phyloP scores from a whole-genome alignment of 1,284 basidiomycete genomes.

The Leccinum proliferum region DNA sequence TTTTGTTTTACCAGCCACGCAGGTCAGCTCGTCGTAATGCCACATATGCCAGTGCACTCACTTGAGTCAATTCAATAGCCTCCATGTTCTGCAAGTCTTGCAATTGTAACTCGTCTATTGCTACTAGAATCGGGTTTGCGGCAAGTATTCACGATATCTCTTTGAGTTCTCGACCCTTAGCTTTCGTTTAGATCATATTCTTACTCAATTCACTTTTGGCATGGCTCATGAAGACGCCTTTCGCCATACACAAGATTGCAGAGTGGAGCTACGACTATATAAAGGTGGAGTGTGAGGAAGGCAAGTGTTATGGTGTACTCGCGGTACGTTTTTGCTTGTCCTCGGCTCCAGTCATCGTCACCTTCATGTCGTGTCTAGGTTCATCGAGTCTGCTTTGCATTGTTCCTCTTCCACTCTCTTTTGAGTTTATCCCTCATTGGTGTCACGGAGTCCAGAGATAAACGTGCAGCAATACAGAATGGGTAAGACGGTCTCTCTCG shows the following conservation, averaged over 20 bases:
- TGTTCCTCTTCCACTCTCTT: constrained; percentile 86
- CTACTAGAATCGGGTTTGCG: constrained; percentile 54
- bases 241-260: constrained; percentile 85
- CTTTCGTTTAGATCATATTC: neutral
- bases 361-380: constrained; percentile 46
- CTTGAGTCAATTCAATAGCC: constrained; percentile 38
- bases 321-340: constrained; percentile 55
- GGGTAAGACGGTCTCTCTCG: constrained; percentile 50
- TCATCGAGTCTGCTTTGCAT: constrained; percentile 95
- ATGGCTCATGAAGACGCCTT: constrained; percentile 92
- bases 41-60: constrained; percentile 1
- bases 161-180: neutral
- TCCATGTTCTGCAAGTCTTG: constrained; percentile 99
- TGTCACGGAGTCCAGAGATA: constrained; percentile 85
- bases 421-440: constrained; percentile 79
- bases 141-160: too few species aligned
- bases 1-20: constrained; percentile 84
- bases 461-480: constrained; percentile 94
- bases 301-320: constrained; percentile 94
- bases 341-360: neutral
- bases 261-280: constrained; percentile 96
- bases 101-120: constrained; percentile 98
- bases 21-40: constrained; percentile 35
- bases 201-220: constrained; percentile 44
- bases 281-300: constrained; percentile 94